Base-by-base conservation (phyloP, 805 yeast species). In the Brettanomyces bruxellensis region DNA sequence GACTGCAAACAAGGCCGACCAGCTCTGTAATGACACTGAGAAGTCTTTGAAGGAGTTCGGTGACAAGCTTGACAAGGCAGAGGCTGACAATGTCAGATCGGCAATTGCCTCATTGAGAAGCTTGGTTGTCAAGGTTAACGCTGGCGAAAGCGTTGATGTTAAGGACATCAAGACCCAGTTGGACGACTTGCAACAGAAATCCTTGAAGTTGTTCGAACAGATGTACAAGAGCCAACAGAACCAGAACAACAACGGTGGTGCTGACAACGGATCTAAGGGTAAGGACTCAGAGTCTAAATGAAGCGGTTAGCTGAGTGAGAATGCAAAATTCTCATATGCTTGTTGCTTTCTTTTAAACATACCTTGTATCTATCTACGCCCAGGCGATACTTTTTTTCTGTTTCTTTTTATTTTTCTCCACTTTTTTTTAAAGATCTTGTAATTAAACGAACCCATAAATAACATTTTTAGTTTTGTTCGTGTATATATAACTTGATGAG, bases 21-120 rank as follows among this genome's bases (percentile, higher is more conserved):
- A 83, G 56, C 73, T 83, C 44, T 78, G 88, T 55, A 82, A 84
- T 58, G 99, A 93, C 65, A 88, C 95, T 44, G 96, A 89, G 66
- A 75, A 76, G 66, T 91, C 96, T 8, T 70, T 93, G 51, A 71
- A 71, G 54, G 95, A 86, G 68, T 88, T 84, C 59, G 78, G 69
- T 50, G 88, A 82, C 56, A 75, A 71, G 60, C 65, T 76, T 45
- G 79, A 72, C 61, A 69, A 69, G 54, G 70, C 68, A 44, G 73
- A 76, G 60, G 69, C 68, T 46, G 71, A 73, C 54, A 67, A 65
- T 58, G 71, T 78, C 40, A 71, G 71, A 67, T 77, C 70, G 59
- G 70, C 72, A 62, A 75, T 84, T 56, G 61, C 73, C 47, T 70
- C 77, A 50, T 70, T 80, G 62, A 81, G 84, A 73, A 83, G 79